Conservation (phyloP, 306 rosid genomes). For the Cucurbita ficifolia region DNA sequence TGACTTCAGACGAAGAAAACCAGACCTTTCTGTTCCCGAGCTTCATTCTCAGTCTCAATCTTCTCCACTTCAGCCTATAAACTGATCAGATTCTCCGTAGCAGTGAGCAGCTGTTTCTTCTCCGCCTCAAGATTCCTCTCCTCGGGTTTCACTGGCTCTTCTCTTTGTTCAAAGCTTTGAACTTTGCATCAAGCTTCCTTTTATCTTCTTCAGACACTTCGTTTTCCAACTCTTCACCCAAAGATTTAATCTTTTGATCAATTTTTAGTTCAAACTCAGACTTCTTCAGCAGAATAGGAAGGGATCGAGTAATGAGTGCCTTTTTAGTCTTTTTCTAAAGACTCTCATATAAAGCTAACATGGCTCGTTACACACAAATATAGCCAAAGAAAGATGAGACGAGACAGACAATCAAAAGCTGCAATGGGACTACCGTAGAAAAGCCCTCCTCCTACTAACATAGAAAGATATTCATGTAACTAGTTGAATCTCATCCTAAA, state of each 20-base stretch:
- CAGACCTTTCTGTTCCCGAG: conserved; percentile 71
- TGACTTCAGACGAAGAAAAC: conserved; percentile 53
- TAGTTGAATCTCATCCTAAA: too few species aligned
- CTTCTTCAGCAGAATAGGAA: conserved; percentile 19
- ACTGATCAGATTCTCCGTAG: conserved; percentile 50
- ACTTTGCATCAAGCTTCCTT: conserved; percentile 68
- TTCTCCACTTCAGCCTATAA: conserved; percentile 62
- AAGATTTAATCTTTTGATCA: conserved; percentile 56
- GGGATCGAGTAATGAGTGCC: too few species aligned
- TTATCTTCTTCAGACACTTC: conserved; percentile 58
- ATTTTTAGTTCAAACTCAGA: conserved; percentile 63
- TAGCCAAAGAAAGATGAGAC: too few species aligned
- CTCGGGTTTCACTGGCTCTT: conserved; percentile 46
- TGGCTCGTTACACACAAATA: too few species aligned
- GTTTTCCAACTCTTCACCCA: conserved; percentile 58
- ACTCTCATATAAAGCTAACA: too few species aligned
- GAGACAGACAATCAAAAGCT: too few species aligned
- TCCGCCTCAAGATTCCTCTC: conserved; percentile 52
- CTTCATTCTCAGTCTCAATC: conserved; percentile 45
- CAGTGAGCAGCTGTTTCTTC: conserved; percentile 38
- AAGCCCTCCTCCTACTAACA: too few species aligned
- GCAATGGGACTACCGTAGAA: too few species aligned
- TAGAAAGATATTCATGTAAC: too few species aligned
- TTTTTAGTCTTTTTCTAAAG: too few species aligned
- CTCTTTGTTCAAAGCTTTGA: conserved; percentile 66